Evolutionary conservation across 2,329 filamentous ascomycete species (phyloP).

Genomic region (Kalmusia sp.): DNA sequence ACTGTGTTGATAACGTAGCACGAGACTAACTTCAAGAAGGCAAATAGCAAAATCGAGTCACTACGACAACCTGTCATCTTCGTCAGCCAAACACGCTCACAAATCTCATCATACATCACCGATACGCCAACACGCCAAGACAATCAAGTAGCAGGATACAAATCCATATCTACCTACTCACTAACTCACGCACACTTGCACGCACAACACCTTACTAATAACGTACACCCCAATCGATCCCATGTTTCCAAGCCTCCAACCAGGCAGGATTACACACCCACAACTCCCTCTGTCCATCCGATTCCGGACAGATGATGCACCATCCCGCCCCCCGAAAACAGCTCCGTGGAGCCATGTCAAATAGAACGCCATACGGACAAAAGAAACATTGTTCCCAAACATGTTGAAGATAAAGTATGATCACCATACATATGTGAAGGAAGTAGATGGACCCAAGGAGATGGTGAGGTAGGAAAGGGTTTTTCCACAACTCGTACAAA

Average conservation of each 20-base stretch:
- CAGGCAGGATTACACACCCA: not conserved
- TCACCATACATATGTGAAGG: not conserved
- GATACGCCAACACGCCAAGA: too few species aligned
- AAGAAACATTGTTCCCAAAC: not conserved
- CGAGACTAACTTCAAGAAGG: too few species aligned
- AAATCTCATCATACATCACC: too few species aligned
- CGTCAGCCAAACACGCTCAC: too few species aligned
- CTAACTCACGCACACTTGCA: too few species aligned
- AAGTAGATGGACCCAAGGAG: not conserved
- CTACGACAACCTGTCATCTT: too few species aligned
- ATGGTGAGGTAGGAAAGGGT: not conserved
- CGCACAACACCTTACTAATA: not conserved
- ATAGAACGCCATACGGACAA: slow-evolving; percentile 1
- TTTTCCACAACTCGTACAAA: not conserved
- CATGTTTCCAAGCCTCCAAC: not conserved
- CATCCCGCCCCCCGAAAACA: slow-evolving; percentile 1
- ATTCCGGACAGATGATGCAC: slow-evolving; percentile 4
- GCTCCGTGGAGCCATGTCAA: slow-evolving; percentile 8
- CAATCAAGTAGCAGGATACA: not conserved
- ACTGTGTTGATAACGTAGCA: too few species aligned
- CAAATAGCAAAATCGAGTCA: too few species aligned
- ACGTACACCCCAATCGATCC: not conserved
- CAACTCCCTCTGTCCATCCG: not conserved
- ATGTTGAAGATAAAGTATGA: not conserved
- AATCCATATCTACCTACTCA: not conserved